Conservation (phyloP, 2,329 filamentous ascomycete genomes). For the Fusarium piperis region DNA sequence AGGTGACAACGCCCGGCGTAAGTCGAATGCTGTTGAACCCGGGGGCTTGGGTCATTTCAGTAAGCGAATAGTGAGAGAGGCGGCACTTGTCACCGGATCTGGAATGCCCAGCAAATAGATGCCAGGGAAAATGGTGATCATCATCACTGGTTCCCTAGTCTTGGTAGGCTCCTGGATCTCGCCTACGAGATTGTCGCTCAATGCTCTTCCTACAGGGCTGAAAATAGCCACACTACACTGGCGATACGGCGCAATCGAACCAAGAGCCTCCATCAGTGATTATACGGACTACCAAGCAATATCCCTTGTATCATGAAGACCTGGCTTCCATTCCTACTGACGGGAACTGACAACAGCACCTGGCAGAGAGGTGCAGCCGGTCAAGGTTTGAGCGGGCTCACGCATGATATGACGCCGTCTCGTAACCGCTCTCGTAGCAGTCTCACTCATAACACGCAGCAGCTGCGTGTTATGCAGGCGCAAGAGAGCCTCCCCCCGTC, state of each 20-base stretch:
- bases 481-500: neutral
- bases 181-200: slow-evolving; percentile 29
- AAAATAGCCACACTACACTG: slow-evolving; percentile 24
- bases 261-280: neutral
- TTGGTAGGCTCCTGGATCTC: slow-evolving; percentile 23
- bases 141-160: slow-evolving; percentile 28
- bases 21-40: neutral
- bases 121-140: slow-evolving; percentile 35
- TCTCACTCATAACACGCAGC: neutral
- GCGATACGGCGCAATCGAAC: neutral
- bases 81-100: slow-evolving; percentile 12
- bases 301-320: slow-evolving; percentile 17
- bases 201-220: slow-evolving; percentile 23
- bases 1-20: neutral
- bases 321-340: neutral
- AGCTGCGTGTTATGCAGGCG: neutral
- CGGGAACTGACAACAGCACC: slow-evolving; percentile 30
- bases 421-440: neutral
- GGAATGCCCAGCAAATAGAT: slow-evolving; percentile 7
- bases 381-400: slow-evolving; percentile 30
- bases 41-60: neutral
- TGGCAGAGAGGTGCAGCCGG: slow-evolving; percentile 29
- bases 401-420: slow-evolving; percentile 25
- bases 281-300: neutral
- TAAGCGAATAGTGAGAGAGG: neutral